phyloP scores from a whole-genome alignment of 140 eudicot species.

The Eryngium alpinum region DNA sequence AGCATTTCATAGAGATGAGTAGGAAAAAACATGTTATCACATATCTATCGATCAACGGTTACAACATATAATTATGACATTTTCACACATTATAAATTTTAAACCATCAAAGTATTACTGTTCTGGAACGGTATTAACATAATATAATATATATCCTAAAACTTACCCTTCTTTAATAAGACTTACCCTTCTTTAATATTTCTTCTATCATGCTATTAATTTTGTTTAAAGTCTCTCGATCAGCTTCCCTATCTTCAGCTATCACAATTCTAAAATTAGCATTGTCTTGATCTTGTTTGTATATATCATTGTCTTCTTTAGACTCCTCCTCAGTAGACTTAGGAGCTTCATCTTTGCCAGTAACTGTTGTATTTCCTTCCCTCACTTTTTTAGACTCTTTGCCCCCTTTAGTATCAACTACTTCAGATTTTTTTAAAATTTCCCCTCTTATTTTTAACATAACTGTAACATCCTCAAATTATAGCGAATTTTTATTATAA shows the following conservation, averaged over 20 bases:
- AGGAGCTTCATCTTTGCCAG: conserved; percentile 34
- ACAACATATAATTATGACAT: too few species aligned
- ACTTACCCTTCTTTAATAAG: conserved; percentile 29
- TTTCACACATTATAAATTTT: too few species aligned
- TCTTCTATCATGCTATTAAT: conserved; percentile 75
- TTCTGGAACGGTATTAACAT: too few species aligned
- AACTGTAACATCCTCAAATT: too few species aligned
- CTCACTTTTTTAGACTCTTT: conserved; percentile 33
- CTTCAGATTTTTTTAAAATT: conserved; percentile 32
- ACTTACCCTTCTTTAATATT: conserved; percentile 42
- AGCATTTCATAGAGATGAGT: too few species aligned
- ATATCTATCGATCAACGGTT: too few species aligned
- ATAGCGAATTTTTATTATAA: too few species aligned
- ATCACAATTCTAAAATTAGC: conserved; percentile 75
- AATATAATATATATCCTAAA: too few species aligned
- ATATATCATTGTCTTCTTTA: conserved; percentile 49
- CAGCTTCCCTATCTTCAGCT: conserved; percentile 80
- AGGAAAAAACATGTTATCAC: too few species aligned
- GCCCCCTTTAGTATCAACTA: conserved; percentile 32
- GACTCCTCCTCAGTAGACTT: conserved; percentile 40
- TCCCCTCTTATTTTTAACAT: conserved; percentile 68
- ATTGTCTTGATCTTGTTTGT: conserved; percentile 41
- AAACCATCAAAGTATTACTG: conserved; percentile 11
- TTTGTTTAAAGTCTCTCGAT: conserved; percentile 67
- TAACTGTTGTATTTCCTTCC: conserved; percentile 38